Conservation (phyloP, 2,329 filamentous ascomycete species). For the Fusarium chlamydosporum region DNA sequence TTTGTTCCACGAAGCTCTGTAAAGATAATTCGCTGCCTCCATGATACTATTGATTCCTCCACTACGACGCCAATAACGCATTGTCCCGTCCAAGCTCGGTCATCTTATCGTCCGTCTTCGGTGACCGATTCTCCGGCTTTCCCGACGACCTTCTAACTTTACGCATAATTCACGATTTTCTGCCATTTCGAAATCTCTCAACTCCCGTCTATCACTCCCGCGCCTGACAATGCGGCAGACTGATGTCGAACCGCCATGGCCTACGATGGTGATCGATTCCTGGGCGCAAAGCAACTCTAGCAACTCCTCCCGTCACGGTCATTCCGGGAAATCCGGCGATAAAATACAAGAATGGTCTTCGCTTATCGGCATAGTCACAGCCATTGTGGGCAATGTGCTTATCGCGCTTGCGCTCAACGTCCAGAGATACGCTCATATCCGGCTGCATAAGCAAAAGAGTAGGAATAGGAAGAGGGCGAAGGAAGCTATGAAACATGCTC, state of each 20-base stretch:
- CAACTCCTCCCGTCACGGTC: constrained; percentile 35
- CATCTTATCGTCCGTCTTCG: constrained; percentile 27
- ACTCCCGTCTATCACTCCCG: constrained; percentile 32
- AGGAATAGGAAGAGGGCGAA: constrained; percentile 69
- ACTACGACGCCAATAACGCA: constrained; percentile 32
- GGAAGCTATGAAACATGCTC: constrained; percentile 65
- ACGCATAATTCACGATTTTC: constrained; percentile 9
- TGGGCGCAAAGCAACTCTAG: constrained; percentile 37
- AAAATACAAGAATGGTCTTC: constrained; percentile 84
- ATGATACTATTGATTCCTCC: constrained; percentile 43
- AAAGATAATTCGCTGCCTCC: constrained; percentile 46
- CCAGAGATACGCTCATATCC: constrained; percentile 94
- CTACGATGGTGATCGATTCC: constrained; percentile 35
- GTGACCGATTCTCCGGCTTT: constrained; percentile 26
- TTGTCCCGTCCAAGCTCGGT: constrained; percentile 35
- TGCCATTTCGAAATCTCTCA: constrained; percentile 36
- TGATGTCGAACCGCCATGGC: constrained; percentile 48
- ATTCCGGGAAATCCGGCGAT: constrained; percentile 58
- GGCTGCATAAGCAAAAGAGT: constrained; percentile 79
- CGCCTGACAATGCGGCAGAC: constrained; percentile 49
- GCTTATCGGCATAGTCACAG: constrained; percentile 92
- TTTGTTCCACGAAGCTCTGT: constrained; percentile 34
- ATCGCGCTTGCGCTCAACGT: constrained; percentile 97
- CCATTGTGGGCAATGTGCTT: constrained; percentile 91
- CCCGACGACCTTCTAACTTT: constrained; percentile 14